A percentile compares a stretch with the other conserved stretches of the same genome.
These are phyloP conservation scores for Globisporangium perplexum DNA, from an alignment of 352 stramenopile species.

Conservation along the genomic window DNA sequence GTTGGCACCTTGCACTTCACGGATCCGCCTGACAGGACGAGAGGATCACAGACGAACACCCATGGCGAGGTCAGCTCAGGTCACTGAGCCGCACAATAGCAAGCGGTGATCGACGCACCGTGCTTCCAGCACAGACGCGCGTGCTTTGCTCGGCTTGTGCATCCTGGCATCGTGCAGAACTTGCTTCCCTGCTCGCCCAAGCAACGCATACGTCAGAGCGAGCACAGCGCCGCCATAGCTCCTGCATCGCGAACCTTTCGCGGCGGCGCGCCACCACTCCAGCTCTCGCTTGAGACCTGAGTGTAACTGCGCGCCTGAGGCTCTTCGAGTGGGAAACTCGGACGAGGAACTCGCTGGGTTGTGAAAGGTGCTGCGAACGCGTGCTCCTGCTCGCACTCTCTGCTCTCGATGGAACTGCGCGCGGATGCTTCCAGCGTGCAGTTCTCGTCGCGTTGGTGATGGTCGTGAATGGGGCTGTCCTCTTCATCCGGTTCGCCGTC, in stretches of 20 bases:
- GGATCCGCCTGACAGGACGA: conserved; percentile 18
- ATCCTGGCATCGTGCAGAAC: conserved; percentile 45
- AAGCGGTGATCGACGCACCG: conserved; percentile 2
- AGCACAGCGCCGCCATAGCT: neutral
- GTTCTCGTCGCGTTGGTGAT: neutral
- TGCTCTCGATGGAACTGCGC: neutral
- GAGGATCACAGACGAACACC: no score
- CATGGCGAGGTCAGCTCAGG: no score
- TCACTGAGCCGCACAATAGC: no score
- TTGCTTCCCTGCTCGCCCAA: conserved; percentile 33
- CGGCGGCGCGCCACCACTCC: neutral
- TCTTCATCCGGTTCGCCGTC: neutral
- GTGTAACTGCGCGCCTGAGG: neutral
- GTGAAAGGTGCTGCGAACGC: neutral
- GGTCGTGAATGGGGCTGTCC: neutral
- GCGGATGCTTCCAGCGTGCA: neutral
- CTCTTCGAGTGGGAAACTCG: conserved; percentile 3
- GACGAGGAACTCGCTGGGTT: neutral
- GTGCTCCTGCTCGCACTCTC: neutral
- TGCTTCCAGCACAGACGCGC: conserved; percentile 43
- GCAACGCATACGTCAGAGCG: neutral
- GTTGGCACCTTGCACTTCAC: conserved; percentile 47
- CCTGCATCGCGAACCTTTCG: neutral
- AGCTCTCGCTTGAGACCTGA: neutral
- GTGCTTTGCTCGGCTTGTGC: conserved; percentile 43